Percentiles rank a stretch among this genome's conserved stretches.
phyloP scores from a whole-genome alignment of 192 early-diverging fungal species.

The Podila epigama region DNA sequence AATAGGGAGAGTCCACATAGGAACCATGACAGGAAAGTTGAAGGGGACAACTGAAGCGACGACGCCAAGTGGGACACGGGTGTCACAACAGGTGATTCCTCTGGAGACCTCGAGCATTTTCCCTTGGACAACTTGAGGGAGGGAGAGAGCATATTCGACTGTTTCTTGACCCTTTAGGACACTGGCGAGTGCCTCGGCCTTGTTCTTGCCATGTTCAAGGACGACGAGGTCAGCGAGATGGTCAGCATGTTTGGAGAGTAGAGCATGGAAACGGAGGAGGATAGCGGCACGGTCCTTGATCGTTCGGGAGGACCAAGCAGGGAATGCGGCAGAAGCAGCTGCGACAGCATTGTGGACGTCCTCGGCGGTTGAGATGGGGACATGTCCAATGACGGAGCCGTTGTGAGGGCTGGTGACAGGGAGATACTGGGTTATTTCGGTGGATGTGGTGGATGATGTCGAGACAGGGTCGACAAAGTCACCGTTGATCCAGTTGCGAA shows the following conservation, averaged over 20 bases:
- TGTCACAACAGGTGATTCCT: slow-evolving; percentile 72
- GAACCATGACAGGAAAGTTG: slow-evolving; percentile 88
- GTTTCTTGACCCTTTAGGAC: slow-evolving; percentile 82
- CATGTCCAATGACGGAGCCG: slow-evolving; percentile 66
- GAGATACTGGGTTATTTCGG: slow-evolving; percentile 32
- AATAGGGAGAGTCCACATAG: slow-evolving; percentile 83
- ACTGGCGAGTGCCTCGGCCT: slow-evolving; percentile 74
- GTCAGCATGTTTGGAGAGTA: slow-evolving; percentile 61
- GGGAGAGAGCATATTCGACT: slow-evolving; percentile 75
- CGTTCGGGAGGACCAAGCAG: slow-evolving; percentile 66
- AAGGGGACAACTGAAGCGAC: slow-evolving; percentile 84
- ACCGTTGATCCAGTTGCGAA: slow-evolving; percentile 50
- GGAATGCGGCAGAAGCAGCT: slow-evolving; percentile 62
- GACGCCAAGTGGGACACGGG: slow-evolving; percentile 72
- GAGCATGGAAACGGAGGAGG: slow-evolving; percentile 66
- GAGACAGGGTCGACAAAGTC: slow-evolving; percentile 31
- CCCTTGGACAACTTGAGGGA: slow-evolving; percentile 72
- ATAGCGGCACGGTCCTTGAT: slow-evolving; percentile 73
- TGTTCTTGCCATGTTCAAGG: slow-evolving; percentile 83
- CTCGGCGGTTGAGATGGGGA: slow-evolving; percentile 61
- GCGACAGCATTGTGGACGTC: slow-evolving; percentile 71
- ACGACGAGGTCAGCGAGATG: slow-evolving; percentile 79
- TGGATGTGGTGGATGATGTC: not conserved
- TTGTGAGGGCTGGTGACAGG: slow-evolving; percentile 71
- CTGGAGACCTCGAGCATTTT: slow-evolving; percentile 68